Evolutionary conservation across 2,329 filamentous ascomycete species (phyloP).

Genomic region (Colletotrichum orchidophilum): DNA sequence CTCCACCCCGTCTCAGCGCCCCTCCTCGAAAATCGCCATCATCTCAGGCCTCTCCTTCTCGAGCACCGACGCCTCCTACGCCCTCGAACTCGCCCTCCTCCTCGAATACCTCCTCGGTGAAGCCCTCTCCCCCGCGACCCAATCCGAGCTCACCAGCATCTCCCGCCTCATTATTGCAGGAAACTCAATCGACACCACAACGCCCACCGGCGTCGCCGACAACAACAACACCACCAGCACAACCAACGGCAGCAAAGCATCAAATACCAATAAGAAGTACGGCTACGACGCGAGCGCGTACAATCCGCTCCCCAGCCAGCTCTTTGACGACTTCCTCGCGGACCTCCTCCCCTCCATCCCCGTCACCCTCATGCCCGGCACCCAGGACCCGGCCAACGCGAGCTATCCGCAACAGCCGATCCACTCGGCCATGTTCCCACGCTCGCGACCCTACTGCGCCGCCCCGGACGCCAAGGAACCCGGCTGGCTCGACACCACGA

Average conservation of each 20-base stretch:
- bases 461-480: slow-evolving; percentile 53
- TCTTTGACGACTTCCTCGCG: slow-evolving; percentile 84
- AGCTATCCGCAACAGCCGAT: slow-evolving; percentile 93
- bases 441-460: slow-evolving; percentile 78
- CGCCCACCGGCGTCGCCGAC: slow-evolving; percentile 46
- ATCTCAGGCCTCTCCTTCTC: slow-evolving; percentile 90
- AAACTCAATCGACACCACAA: slow-evolving; percentile 81
- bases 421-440: slow-evolving; percentile 90
- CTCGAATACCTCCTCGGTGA: slow-evolving; percentile 91
- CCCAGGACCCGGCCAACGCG: slow-evolving; percentile 86
- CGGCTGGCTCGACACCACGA: slow-evolving; percentile 87
- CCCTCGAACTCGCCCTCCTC: slow-evolving; percentile 79
- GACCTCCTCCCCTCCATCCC: slow-evolving; percentile 86
- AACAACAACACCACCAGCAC: slow-evolving; percentile 56
- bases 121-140: slow-evolving; percentile 67
- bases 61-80: slow-evolving; percentile 75
- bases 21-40: slow-evolving; percentile 74
- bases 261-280: slow-evolving; percentile 78
- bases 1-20: slow-evolving; percentile 36
- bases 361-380: slow-evolving; percentile 87
- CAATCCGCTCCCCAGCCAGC: slow-evolving; percentile 84
- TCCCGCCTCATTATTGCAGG: slow-evolving; percentile 90
- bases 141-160: slow-evolving; percentile 72
- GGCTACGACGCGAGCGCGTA: slow-evolving; percentile 92
- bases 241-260: slow-evolving; percentile 42